These are phyloP conservation scores for Albatrellus ellisii DNA, from an alignment of 768 basidiomycete genomes.

Conservation along the genomic window DNA sequence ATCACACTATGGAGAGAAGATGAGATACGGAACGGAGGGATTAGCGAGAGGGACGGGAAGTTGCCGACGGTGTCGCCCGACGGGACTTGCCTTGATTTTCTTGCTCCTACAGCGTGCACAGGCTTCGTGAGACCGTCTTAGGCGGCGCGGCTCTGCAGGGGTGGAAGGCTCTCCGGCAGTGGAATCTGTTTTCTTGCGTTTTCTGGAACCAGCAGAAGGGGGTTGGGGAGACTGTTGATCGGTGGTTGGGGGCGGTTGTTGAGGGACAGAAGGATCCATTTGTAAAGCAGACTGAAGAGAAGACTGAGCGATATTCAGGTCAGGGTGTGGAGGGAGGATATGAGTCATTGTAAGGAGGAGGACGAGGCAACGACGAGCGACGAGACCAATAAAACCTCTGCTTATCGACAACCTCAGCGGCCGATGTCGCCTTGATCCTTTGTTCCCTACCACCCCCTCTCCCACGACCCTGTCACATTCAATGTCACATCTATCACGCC, in stretches of 20 bases:
- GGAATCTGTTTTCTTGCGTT: conserved; percentile 47
- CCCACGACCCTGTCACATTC: neutral
- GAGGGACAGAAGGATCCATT: conserved; percentile 54
- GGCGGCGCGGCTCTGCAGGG: conserved; percentile 61
- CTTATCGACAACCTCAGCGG: conserved; percentile 2
- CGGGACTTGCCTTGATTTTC: conserved; percentile 72
- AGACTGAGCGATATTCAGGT: conserved; percentile 29
- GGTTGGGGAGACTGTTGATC: conserved; percentile 23
- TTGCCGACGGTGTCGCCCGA: conserved; percentile 68
- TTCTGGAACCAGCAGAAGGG: conserved; percentile 23
- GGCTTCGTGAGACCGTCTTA: conserved; percentile 83
- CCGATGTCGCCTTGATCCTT: conserved; percentile 4
- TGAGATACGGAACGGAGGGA: conserved; percentile 17
- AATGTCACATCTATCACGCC: neutral
- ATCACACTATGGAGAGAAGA: conserved; percentile 51
- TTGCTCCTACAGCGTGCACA: conserved; percentile 90
- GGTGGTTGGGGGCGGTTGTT: conserved; percentile 28
- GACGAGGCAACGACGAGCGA: neutral
- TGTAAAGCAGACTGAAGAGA: conserved; percentile 50
- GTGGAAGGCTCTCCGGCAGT: conserved; percentile 40
- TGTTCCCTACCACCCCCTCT: conserved; percentile 6
- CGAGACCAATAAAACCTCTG: too few species aligned
- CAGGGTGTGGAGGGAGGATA: conserved; percentile 32
- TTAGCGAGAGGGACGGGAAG: conserved; percentile 44
- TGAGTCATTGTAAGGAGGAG: conserved; percentile 27